Conservation (phyloP, 139 green algal species). For the Dunaliella primolecta region DNA sequence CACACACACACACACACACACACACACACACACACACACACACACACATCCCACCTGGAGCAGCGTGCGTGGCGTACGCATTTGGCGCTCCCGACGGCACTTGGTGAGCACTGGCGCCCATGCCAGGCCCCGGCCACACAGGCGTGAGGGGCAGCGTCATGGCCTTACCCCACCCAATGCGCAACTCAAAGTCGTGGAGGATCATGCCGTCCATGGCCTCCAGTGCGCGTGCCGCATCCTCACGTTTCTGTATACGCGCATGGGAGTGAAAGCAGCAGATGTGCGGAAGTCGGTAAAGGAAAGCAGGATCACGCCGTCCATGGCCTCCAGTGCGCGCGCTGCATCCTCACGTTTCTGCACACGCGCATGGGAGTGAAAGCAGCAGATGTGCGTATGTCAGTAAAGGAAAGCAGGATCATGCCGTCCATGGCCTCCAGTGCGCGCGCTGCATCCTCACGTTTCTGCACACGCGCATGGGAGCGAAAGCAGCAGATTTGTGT, state of each 20-base stretch:
- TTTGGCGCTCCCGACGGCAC: not conserved
- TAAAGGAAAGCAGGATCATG: slow-evolving; percentile 28
- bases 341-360: slow-evolving; percentile 68
- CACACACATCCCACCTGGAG: not conserved
- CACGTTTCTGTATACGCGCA: slow-evolving; percentile 50
- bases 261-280: not conserved
- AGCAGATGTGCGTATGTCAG: not conserved
- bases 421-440: slow-evolving; percentile 82
- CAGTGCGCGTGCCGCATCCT: slow-evolving; percentile 68
- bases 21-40: not conserved
- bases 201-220: slow-evolving; percentile 76
- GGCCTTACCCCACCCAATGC: slow-evolving; percentile 93
- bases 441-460: slow-evolving; percentile 60
- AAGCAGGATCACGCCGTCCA: slow-evolving; percentile 67
- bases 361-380: not conserved
- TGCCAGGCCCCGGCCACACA: slow-evolving; percentile 45
- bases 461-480: slow-evolving; percentile 36
- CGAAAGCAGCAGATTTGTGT: not conserved
- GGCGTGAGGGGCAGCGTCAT: slow-evolving; percentile 73
- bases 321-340: slow-evolving; percentile 64
- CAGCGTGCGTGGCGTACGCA: not conserved
- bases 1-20: not conserved
- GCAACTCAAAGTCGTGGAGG: slow-evolving; percentile 74
- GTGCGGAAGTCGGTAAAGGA: not conserved
- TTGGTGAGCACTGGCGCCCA: not conserved